Evolutionary conservation across 768 basidiomycete genomes (phyloP).

Genomic region (Boletus rubroflammeus): DNA sequence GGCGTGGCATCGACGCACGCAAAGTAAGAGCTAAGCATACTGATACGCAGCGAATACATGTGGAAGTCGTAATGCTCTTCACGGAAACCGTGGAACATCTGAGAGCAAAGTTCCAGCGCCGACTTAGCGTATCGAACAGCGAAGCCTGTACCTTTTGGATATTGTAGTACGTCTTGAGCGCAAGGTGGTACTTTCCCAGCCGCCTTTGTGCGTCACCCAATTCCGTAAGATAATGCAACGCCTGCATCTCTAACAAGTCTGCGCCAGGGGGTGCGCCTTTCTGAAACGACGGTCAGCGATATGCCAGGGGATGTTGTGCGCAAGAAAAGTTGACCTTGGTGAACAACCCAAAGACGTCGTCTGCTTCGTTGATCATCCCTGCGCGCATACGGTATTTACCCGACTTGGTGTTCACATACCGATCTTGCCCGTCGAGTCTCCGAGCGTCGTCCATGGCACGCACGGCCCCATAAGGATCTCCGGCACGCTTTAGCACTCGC

Average conservation of each 20-base stretch:
- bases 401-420: constrained; percentile 90
- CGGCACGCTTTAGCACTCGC: constrained; percentile 80
- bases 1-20: constrained; percentile 49
- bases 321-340: constrained; percentile 66
- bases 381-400: constrained; percentile 89
- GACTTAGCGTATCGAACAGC: neutral
- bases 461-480: constrained; percentile 76
- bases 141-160: constrained; percentile 58
- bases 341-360: constrained; percentile 74
- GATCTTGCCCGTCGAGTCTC: constrained; percentile 85
- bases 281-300: constrained; percentile 39
- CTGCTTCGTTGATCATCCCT: constrained; percentile 75
- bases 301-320: neutral
- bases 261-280: constrained; percentile 80
- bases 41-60: constrained; percentile 86
- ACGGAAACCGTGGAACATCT: constrained; percentile 84
- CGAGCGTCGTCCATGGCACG: constrained; percentile 76
- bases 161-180: constrained; percentile 80
- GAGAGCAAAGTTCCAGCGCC: constrained; percentile 5
- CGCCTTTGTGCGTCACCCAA: constrained; percentile 70
- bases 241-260: constrained; percentile 96
- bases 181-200: constrained; percentile 64
- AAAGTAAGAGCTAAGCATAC: constrained; percentile 80
- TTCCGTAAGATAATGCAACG: constrained; percentile 79
- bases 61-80: constrained; percentile 99